Percentiles rank a stretch among this genome's conserved stretches.
These are phyloP conservation scores for Nepenthes gracilis DNA, from an alignment of 148 eudicot species.

Conservation along the genomic window DNA sequence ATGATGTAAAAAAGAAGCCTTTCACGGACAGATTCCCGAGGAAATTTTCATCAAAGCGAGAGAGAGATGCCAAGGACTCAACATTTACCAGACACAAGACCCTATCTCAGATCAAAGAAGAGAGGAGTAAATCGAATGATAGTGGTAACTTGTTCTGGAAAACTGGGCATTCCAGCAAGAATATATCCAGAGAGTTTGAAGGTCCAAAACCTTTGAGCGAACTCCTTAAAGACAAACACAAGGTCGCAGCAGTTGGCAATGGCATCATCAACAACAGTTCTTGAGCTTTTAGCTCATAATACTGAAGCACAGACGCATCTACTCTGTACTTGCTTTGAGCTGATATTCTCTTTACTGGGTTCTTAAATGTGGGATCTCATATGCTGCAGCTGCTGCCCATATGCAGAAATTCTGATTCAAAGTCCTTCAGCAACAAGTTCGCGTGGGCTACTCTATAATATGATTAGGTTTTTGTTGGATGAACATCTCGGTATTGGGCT, in stretches of 20 bases:
- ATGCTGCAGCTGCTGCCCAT: too few relatives aligned
- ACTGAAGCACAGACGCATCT: too few relatives aligned
- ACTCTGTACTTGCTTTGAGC: too few relatives aligned
- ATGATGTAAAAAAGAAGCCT: constrained; percentile 18
- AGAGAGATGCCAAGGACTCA: constrained; percentile 16
- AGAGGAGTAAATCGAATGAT: constrained; percentile 19
- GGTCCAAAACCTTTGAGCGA: constrained; percentile 41
- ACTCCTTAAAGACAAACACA: constrained; percentile 28
- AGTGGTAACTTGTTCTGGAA: constrained; percentile 7
- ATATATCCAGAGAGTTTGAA: constrained; percentile 19
- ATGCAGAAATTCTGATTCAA: too few relatives aligned
- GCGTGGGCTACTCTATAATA: too few relatives aligned
- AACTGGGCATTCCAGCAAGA: constrained; percentile 4
- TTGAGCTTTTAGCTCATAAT: constrained; percentile 2
- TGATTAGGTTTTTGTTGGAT: too few relatives aligned
- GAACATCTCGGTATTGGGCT: too few relatives aligned
- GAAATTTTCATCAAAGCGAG: constrained; percentile 17
- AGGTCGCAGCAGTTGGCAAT: constrained; percentile 10
- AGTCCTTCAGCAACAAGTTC: too few relatives aligned
- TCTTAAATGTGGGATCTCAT: too few relatives aligned
- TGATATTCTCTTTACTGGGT: too few relatives aligned
- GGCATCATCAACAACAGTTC: constrained; percentile 11
- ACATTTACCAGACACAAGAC: constrained; percentile 38
- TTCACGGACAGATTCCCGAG: constrained; percentile 12
- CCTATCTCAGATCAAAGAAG: constrained; percentile 39